Evolutionary conservation across 2,329 filamentous ascomycete species (phyloP), one percentile per base, ranked within the genome.

Genomic region (Ceratocystis variospora): DNA sequence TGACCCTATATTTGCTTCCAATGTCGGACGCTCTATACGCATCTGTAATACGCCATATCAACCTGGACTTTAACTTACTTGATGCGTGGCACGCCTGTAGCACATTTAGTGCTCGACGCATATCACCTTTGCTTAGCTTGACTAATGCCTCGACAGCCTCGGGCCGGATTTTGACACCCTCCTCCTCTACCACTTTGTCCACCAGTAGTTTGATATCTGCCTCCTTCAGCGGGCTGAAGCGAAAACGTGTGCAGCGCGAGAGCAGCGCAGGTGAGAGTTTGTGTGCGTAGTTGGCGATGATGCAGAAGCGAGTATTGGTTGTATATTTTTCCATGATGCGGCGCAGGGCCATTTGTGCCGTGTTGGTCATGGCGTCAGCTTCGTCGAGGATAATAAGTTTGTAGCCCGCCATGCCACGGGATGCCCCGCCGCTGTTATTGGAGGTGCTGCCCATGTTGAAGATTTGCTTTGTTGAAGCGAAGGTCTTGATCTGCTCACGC

Each of bases 291-390:
- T 99, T 99, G 71, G 94, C 94, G 71, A 99, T 97, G 73, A 99
- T 90, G 78, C 93, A 97, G 78, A 99, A 99, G 64, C 94, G 83
- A 1, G 94, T 96, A 78, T 99, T 99, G 68, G 89, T 89, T 0
- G 94, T 99, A 78, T 99, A 99, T 78, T 96, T 96, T 74, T 99
- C 94, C 94, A 99, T 99, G 73, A 99, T 97, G 61, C 94, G 82
- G 69, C 94, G 84, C 66, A 99, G 80, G 0, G 94, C 94, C 93
- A 99, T 99, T 77, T 99, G 94, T 5, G 94, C 94, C 0, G 93
- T 95, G 65, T 90, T 88, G n/a, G 94, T 99, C 94, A 99, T 99
- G 65, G 94, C 94, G 75, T 99, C 94, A n/a, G 94, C 94, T 79
- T 99, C 94, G 75, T 99, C 94, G 3, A 99, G 84, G 66, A 99